phyloP scores from a whole-genome alignment of 306 rosid genomes.

The Vigna hirtella region DNA sequence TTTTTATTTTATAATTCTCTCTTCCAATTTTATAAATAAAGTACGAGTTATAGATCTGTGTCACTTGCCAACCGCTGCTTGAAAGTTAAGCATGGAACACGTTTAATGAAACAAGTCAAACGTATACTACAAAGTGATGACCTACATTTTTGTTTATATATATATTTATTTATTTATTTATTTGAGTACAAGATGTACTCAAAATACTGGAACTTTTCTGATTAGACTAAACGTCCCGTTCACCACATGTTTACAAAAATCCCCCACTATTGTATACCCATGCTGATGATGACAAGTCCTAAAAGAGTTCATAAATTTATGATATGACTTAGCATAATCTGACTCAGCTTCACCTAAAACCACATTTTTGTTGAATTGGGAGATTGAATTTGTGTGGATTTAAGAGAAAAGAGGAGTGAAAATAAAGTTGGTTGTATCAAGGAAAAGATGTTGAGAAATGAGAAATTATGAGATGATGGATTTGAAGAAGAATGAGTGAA shows the following conservation, averaged over 20 bases:
- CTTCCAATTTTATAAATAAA: too few species aligned
- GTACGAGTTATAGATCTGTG: too few species aligned
- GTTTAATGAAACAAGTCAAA: background rate
- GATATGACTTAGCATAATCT: background rate
- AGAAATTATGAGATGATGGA: too few species aligned
- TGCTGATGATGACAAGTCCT: background rate
- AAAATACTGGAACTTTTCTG: background rate
- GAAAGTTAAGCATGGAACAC: background rate
- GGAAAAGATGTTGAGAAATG: too few species aligned
- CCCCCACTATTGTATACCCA: background rate
- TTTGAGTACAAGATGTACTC: background rate
- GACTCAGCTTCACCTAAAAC: background rate
- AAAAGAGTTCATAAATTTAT: background rate
- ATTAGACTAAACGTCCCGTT: background rate
- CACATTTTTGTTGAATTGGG: background rate
- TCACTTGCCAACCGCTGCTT: too few species aligned
- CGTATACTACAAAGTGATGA: background rate
- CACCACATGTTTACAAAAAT: constrained; percentile 1
- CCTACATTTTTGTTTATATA: background rate
- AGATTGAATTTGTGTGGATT: too few species aligned
- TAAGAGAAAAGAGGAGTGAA: too few species aligned
- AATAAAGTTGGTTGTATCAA: too few species aligned
- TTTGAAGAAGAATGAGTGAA: too few species aligned
- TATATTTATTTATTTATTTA: too few species aligned
- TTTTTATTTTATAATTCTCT: too few species aligned